phyloP scores from a whole-genome alignment of 2,329 filamentous ascomycete species.

The Monosporascus sp. region DNA sequence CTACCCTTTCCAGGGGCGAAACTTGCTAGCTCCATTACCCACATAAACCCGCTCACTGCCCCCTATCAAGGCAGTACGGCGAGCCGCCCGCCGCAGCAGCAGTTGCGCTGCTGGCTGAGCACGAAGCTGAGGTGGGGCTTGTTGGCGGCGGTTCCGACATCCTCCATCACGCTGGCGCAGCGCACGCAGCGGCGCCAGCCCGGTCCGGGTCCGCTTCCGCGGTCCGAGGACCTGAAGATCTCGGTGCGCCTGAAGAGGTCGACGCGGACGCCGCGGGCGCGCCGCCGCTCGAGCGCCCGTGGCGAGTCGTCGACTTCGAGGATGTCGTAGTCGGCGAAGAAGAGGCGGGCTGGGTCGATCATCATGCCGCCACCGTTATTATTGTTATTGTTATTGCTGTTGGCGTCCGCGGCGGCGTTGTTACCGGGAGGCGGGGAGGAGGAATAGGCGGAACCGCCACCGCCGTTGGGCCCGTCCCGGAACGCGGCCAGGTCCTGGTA shows the following conservation, averaged over 20 bases:
- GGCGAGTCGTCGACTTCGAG: conserved; percentile 59
- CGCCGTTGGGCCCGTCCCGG: conserved; percentile 24
- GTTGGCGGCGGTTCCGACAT: conserved; percentile 34
- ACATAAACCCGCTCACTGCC: not conserved
- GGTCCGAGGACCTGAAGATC: conserved; percentile 39
- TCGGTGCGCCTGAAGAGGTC: conserved; percentile 56
- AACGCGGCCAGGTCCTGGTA: conserved; percentile 53
- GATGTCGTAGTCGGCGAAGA: conserved; percentile 66
- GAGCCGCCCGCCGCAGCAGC: conserved; percentile 50
- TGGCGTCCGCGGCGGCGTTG: not conserved
- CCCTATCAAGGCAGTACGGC: conserved; percentile 31
- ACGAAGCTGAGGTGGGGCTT: conserved; percentile 49
- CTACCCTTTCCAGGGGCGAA: no score
- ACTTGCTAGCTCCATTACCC: no score
- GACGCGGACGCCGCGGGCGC: conserved; percentile 34
- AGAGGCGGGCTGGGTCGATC: conserved; percentile 62
- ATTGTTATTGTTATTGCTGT: not conserved
- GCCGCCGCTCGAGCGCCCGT: conserved; percentile 37
- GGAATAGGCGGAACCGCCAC: not conserved
- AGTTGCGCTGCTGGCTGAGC: conserved; percentile 48
- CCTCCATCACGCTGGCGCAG: conserved; percentile 62
- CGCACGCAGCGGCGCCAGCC: conserved; percentile 48
- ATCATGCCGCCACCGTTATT: conserved; percentile 24
- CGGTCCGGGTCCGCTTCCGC: conserved; percentile 2
- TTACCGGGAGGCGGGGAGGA: not conserved